A percentile compares a stretch with the other conserved stretches of the same genome.
These are phyloP conservation scores for Globisporangium takayamanum DNA, from an alignment of 352 stramenopile species.

Conservation along the genomic window DNA sequence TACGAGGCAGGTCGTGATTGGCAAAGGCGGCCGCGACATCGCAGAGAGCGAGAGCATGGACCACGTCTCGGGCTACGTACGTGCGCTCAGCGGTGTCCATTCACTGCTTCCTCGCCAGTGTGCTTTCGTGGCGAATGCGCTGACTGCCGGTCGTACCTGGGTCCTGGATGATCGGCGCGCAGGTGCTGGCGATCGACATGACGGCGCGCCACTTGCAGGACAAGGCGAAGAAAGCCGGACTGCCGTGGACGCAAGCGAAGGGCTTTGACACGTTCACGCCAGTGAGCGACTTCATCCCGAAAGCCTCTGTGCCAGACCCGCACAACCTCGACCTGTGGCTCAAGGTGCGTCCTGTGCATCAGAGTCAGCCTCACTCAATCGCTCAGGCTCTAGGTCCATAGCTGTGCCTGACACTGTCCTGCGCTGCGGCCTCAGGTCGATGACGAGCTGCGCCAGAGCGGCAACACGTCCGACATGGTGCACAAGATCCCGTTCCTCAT, in stretches of 20 bases:
- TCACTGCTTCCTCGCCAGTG: too few species aligned
- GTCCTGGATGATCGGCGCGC: not conserved
- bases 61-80: constrained; percentile 63
- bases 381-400: too few species aligned
- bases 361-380: too few species aligned
- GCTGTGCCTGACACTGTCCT: too few species aligned
- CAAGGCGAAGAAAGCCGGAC: constrained; percentile 67
- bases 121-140: not conserved
- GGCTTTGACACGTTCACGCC: constrained; percentile 78
- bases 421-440: constrained; percentile 25
- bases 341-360: constrained; percentile 21
- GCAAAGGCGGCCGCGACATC: constrained; percentile 58
- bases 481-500: constrained; percentile 76
- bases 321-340: constrained; percentile 77
- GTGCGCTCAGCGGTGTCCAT: not conserved
- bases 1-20: constrained; percentile 49
- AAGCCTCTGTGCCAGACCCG: constrained; percentile 45
- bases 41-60: constrained; percentile 53
- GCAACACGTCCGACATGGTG: constrained; percentile 75
- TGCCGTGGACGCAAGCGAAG: constrained; percentile 76
- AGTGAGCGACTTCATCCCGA: constrained; percentile 77
- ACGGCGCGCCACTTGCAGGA: constrained; percentile 70
- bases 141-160: not conserved
- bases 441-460: constrained; percentile 61
- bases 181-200: constrained; percentile 76